These are phyloP conservation scores for Penicillium alfredii DNA, from an alignment of 495 filamentous ascomycete species.

Conservation along the genomic window DNA sequence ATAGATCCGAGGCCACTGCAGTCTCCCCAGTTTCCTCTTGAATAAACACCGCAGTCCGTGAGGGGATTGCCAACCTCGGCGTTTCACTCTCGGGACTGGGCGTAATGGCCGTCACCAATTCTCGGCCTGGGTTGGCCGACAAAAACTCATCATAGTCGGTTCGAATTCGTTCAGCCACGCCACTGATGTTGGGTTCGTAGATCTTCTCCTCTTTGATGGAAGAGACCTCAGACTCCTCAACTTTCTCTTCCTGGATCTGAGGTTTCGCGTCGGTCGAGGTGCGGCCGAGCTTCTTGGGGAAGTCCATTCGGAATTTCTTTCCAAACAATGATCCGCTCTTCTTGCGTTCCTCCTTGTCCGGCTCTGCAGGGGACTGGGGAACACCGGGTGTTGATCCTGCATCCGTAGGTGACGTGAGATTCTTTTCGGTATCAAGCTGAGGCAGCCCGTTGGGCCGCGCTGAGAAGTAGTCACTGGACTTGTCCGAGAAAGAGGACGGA, in stretches of 20 bases:
- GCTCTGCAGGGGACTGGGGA: conserved; percentile 56
- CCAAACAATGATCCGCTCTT: conserved; percentile 65
- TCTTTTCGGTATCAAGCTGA: conserved; percentile 28
- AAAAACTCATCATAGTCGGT: conserved; percentile 72
- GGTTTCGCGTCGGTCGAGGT: conserved; percentile 75
- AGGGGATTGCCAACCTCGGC: conserved; percentile 72
- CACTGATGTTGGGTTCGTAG: conserved; percentile 75
- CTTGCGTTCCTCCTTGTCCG: conserved; percentile 67
- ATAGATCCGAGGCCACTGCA: conserved; percentile 87
- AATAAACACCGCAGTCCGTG: conserved; percentile 79
- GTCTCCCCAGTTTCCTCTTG: conserved; percentile 87
- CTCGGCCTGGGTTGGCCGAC: conserved; percentile 45
- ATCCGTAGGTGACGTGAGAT: conserved; percentile 44
- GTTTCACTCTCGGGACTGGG: conserved; percentile 81
- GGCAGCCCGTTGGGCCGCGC: conserved; percentile 20
- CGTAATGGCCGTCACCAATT: conserved; percentile 58
- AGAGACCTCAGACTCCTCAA: conserved; percentile 67
- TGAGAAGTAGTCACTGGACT: conserved; percentile 63
- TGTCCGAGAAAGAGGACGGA: conserved; percentile 43
- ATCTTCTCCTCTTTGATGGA: conserved; percentile 65
- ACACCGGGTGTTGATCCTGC: conserved; percentile 37
- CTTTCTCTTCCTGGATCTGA: conserved; percentile 67
- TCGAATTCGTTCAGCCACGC: conserved; percentile 71
- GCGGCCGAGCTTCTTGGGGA: conserved; percentile 78
- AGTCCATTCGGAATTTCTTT: conserved; percentile 83